Evolutionary conservation across 139 green algal genomes (phyloP).

Genomic region (Bryopsis sp.): DNA sequence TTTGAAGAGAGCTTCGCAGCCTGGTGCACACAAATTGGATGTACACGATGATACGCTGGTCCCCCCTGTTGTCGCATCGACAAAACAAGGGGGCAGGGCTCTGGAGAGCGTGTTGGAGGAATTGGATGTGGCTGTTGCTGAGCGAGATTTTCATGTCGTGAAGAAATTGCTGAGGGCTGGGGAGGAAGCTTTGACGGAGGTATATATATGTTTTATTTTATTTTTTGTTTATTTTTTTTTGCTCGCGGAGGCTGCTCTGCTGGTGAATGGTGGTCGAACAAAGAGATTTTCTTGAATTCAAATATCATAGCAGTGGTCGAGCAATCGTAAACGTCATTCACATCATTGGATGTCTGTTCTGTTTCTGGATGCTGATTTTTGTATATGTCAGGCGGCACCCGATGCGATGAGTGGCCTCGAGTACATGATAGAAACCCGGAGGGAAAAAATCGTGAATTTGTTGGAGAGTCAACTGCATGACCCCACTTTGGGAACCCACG

Average conservation of each 20-base stretch:
- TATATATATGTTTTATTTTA: too few species aligned
- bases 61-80: neutral
- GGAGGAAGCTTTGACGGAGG: too few species aligned
- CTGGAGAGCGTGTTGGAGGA: slow-evolving; percentile 5
- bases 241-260: neutral
- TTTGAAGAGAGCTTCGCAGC: neutral
- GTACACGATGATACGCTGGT: neutral
- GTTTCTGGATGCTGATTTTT: too few species aligned
- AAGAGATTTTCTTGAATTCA: too few species aligned
- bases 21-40: neutral
- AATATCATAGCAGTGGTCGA: too few species aligned
- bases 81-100: neutral
- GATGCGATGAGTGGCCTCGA: too few species aligned
- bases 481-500: slow-evolving; percentile 5
- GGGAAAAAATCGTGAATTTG: slow-evolving; percentile 7
- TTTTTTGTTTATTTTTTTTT: neutral
- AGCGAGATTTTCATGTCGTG: slow-evolving; percentile 9
- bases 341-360: too few species aligned
- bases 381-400: too few species aligned
- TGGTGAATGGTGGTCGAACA: neutral
- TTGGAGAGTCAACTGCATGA: slow-evolving; percentile 12
- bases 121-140: slow-evolving; percentile 9
- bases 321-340: too few species aligned
- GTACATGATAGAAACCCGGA: neutral
- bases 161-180: neutral